Percentiles rank a stretch among this genome's conserved stretches.
These are phyloP conservation scores for Podospora conica DNA, from an alignment of 495 filamentous ascomycete genomes.

Conservation along the genomic window DNA sequence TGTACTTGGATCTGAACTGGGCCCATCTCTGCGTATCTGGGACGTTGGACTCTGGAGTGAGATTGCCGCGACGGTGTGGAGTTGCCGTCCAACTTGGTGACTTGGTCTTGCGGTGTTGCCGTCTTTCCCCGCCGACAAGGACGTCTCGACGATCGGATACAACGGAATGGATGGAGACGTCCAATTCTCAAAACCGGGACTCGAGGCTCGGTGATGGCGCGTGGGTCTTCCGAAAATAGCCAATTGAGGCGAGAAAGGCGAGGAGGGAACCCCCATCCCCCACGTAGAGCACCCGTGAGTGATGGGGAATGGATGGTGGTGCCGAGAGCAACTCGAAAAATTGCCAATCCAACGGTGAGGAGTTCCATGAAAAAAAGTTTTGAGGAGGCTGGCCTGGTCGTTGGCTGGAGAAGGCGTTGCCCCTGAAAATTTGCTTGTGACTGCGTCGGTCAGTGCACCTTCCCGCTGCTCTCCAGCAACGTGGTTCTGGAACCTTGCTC, in stretches of 20 bases:
- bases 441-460: neutral
- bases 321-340: neutral
- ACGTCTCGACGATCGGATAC: neutral
- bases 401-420: neutral
- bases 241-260: constrained; percentile 8
- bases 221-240: constrained; percentile 2
- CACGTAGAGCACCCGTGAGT: neutral
- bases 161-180: neutral
- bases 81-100: neutral
- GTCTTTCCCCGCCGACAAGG: neutral
- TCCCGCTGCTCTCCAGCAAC: constrained; percentile 12
- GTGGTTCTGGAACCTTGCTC: constrained; percentile 13
- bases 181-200: neutral
- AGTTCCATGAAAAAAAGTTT: neutral
- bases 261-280: neutral
- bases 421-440: neutral
- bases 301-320: neutral
- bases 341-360: neutral
- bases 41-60: neutral
- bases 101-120: neutral
- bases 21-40: neutral
- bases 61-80: neutral
- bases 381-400: neutral
- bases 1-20: neutral
- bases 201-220: neutral